Evolutionary conservation across 177 flowering plant genomes (phyloP), one percentile per base, ranked within the genome.

Genomic region (Vitis hybrid): DNA sequence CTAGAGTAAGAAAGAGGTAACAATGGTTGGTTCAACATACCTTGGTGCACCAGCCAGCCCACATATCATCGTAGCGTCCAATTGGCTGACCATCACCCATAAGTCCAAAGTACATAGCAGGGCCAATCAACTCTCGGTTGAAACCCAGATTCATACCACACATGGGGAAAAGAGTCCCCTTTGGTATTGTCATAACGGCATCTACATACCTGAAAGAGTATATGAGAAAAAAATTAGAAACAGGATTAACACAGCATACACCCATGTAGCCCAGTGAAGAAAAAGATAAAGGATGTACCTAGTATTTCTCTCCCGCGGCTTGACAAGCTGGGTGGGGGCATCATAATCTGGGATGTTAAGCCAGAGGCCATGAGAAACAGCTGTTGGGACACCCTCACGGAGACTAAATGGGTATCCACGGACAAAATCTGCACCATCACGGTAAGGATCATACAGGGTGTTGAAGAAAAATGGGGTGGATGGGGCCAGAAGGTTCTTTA

Each of bases 41-140:
- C 95, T 91, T 91, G 67, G 51, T 70, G 74, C 95, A 90, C 95
- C 95, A 90, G 60, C 95, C 95, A 68, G 95, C 95, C 92, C 93
- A 90, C 95, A 90, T 90, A 56, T 90, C 95, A 23, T 90, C 95
- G 73, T 90, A 90, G 51, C 96, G 91, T 1, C 96, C 93, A 78
- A 89, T 91, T 1, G 96, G 93, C 78, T 89, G 96, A 18, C 96
- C 96, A 80, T 90, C 95, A 70, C 95, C 95, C 95, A 90, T 90
- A 68, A 90, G 91, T 21, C 93, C 95, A 81, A 91, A 91, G 82
- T 91, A 91, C 96, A 91, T 89, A n/a, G 96, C 93, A 58, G 96
- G 91, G 15, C 96, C 96, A 58, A 91, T 89, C 76, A 91, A 74
- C 9, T 89, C 93, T 52, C 95, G 95, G 83, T 89, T 72, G 70